Evolutionary conservation across 345 rosid species (phyloP), one percentile per base, ranked within the genome.

Genomic region (Reutealis trisperma): DNA sequence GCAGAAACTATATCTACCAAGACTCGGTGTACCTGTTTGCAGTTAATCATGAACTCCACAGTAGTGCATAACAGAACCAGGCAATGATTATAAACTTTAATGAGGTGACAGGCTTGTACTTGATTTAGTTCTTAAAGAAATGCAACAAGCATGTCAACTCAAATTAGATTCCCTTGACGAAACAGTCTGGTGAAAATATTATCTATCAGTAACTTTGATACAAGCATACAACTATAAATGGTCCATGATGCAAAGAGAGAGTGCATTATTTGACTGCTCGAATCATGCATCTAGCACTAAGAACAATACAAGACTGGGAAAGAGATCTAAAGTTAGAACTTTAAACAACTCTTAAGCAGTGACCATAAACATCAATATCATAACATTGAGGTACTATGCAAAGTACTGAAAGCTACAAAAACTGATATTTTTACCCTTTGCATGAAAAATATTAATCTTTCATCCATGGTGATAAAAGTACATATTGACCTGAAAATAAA

Each of bases 1-100:
- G 97, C 85, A 84, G 95, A 86, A 76, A 92, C 97, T 75, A 96
- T 89, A 77, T 94, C 97, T 84, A 92, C 84, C 75, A 94, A 88
- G 14, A 96, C 99, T 69, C 89, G 94, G 80, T 96, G 97, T 69
- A 96, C 98, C 99, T 96, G 82, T 73, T 81, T 71, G 27, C 41
- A 51, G 14, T 30, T 24, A 30, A 30, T 21, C 44, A 70, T 13
- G 37, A 70, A 52, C 58, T 70, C 58, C 44, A 25, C 51, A 52
- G 59, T 47, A 49, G 4, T 32, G 9, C 12, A 49, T 19, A 45
- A 58, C 37, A 2, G 30, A 62, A 32, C 21, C 42, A 24, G 54
- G 27, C 13, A 22, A 18, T 27, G 22, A 24, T 24, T 44, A 66
- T 42, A 67, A 4, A 22, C 71, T 44, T 67, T 4, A 54, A 54